Evolutionary conservation across 2,329 filamentous ascomycete species (phyloP).

Genomic region (Aureobasidium melanogenum): DNA sequence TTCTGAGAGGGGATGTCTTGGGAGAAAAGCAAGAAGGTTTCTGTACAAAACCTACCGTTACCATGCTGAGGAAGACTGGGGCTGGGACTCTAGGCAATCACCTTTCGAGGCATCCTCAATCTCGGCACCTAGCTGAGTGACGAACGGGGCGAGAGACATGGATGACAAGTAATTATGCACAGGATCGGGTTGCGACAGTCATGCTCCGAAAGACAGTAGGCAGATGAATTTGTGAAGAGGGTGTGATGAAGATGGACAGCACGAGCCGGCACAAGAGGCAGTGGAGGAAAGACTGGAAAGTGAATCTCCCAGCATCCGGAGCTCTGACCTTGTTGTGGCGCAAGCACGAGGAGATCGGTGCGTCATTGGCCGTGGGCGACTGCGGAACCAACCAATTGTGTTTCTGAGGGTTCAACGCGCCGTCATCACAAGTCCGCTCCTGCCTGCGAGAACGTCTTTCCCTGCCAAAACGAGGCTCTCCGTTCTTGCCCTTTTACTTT

Average conservation of each 20-base stretch:
- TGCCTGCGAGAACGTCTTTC: not conserved
- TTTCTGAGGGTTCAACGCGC: not conserved
- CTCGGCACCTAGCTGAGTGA: conserved; percentile 36
- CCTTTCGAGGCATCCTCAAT: conserved; percentile 15
- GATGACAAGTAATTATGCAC: not conserved
- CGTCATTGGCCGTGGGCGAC: not conserved
- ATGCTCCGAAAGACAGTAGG: not conserved
- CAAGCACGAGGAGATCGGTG: not conserved
- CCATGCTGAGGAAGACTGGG: conserved; percentile 4
- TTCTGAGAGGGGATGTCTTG: conserved; percentile 63
- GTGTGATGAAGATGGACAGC: not conserved
- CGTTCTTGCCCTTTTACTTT: not conserved
- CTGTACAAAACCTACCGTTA: conserved; percentile 38
- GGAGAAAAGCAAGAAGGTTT: conserved; percentile 82
- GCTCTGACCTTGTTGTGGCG: conserved; percentile 2
- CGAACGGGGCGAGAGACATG: conserved; percentile 3
- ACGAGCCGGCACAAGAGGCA: not conserved
- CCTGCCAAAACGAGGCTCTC: not conserved
- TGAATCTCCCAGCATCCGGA: not conserved
- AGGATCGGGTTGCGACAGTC: too few relatives aligned
- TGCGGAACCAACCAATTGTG: not conserved
- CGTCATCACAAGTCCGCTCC: conserved; percentile 6
- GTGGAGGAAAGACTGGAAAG: not conserved
- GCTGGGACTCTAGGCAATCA: conserved; percentile 6
- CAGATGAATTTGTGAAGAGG: conserved; percentile 1